Evolutionary conservation across 1,284 basidiomycete species (phyloP), one percentile per base, ranked within the genome.

Genomic region (Ustilago trichophora): DNA sequence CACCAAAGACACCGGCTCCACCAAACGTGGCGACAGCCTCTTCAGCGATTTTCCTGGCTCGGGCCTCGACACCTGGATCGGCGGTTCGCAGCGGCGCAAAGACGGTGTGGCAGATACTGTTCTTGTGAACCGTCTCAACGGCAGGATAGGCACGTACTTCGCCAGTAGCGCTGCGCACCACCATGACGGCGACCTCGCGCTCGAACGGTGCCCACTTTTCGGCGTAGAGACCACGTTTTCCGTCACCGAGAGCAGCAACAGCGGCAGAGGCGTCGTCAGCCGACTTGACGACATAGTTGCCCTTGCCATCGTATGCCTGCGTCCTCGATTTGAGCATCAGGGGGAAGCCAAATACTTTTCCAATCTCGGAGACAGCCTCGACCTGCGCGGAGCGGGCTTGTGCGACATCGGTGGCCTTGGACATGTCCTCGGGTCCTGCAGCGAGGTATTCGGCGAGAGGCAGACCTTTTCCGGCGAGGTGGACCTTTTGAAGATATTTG

Each of bases 251-350:
- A 12, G 82, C 80, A 0, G 86, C 76, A 41, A 97, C 86, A 0
- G 92, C 92, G 12, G 87, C 84, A 12, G 63, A 33, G 3, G 86
- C 86, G 49, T 90, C 85, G 13, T 87, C 84, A 3, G 76, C 71
- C 5, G 82, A 80, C 52, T 86, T 86, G 37, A 98, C 82, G 19
- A 90, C 89, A 75, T 87, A 94, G 82, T 99, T 99, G 4, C 95
- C 95, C 63, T 92, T 86, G 6, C 96, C 95, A 78, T 99, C 96
- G 82, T 98, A 99, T 0, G 94, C 96, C 56, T 95, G 85, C 3
- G 92, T 96, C 22, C 93, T 86, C 53, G 90, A 92, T 83, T 99
- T 99, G 73, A 99, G 87, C 95, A 98, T 97, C 48, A 98, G 83
- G 1, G 96, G 95, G 16, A 93, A 85, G 4, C 93, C 93, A 12